phyloP scores from a whole-genome alignment of 768 basidiomycete genomes.

The Sarcodon aspratus region DNA sequence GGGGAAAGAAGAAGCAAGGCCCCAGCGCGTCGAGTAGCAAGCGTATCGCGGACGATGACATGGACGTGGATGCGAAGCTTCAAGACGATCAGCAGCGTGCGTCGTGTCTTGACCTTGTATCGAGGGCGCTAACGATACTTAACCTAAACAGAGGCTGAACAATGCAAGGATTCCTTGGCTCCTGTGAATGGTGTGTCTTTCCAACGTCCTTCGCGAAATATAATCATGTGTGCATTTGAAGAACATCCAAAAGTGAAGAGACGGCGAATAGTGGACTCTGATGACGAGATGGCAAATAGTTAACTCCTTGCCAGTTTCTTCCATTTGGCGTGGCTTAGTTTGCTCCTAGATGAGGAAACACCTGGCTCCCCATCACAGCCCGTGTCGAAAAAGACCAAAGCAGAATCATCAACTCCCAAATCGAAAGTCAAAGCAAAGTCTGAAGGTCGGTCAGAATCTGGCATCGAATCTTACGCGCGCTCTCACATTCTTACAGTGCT shows the following conservation, averaged over 20 bases:
- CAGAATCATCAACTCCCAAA: too few relatives aligned
- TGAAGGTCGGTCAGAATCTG: background rate
- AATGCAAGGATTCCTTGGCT: slow-evolving; percentile 23
- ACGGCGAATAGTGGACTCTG: slow-evolving; percentile 23
- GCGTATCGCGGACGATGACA: slow-evolving; percentile 11
- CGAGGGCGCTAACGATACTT: background rate
- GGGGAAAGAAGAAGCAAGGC: slow-evolving; percentile 36
- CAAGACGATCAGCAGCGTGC: background rate
- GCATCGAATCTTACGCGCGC: background rate
- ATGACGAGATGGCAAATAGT: slow-evolving; percentile 17
- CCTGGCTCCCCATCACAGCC: slow-evolving; percentile 4
- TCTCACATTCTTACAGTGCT: background rate
- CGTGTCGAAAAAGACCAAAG: background rate
- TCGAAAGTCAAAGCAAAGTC: background rate
- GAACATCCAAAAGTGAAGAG: slow-evolving; percentile 15
- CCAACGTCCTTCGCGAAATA: too few relatives aligned
- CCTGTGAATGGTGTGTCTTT: slow-evolving; percentile 7
- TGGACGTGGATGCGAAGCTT: slow-evolving; percentile 9
- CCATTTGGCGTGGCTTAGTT: background rate
- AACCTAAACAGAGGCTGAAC: slow-evolving; percentile 26
- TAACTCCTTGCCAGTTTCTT: background rate
- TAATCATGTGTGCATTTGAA: background rate
- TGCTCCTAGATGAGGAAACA: background rate
- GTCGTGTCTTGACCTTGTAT: slow-evolving; percentile 1
- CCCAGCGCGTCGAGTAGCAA: slow-evolving; percentile 11